These are phyloP conservation scores for Picochlorum sp. DNA, from an alignment of 139 green algal species.

Conservation along the genomic window DNA sequence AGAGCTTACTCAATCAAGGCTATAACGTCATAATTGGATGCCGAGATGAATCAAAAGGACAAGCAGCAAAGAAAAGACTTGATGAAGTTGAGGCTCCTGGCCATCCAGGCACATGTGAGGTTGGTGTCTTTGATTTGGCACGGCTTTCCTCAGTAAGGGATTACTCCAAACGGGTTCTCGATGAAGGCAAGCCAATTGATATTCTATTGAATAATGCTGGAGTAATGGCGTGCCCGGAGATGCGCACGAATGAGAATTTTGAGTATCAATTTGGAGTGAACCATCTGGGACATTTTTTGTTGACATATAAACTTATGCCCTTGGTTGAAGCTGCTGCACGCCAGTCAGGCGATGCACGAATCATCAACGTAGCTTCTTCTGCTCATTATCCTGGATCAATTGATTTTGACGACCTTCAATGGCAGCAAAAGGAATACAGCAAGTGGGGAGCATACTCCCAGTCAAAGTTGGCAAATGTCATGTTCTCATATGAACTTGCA, in stretches of 20 bases:
- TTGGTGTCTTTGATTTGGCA: slow-evolving; percentile 47
- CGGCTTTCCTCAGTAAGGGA: slow-evolving; percentile 44
- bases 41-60: slow-evolving; percentile 39
- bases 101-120: slow-evolving; percentile 28
- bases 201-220: slow-evolving; percentile 75
- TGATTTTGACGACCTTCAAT: slow-evolving; percentile 65
- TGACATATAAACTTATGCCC: slow-evolving; percentile 60
- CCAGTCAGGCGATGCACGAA: slow-evolving; percentile 21
- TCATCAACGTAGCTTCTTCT: slow-evolving; percentile 71
- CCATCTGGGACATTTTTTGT: slow-evolving; percentile 68
- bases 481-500: slow-evolving; percentile 81
- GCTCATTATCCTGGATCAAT: slow-evolving; percentile 69
- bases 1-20: slow-evolving; percentile 37
- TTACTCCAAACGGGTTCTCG: slow-evolving; percentile 36
- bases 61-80: slow-evolving; percentile 20
- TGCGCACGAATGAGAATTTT: slow-evolving; percentile 62
- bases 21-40: slow-evolving; percentile 56
- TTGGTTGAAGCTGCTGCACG: slow-evolving; percentile 28
- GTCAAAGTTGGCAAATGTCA: slow-evolving; percentile 83
- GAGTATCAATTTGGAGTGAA: slow-evolving; percentile 63
- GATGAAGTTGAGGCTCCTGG: neutral
- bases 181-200: slow-evolving; percentile 46
- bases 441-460: slow-evolving; percentile 51
- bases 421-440: slow-evolving; percentile 32
- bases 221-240: slow-evolving; percentile 67